Base-by-base conservation (phyloP, 2,329 filamentous ascomycete genomes). In the Hypoxylon sp. region DNA sequence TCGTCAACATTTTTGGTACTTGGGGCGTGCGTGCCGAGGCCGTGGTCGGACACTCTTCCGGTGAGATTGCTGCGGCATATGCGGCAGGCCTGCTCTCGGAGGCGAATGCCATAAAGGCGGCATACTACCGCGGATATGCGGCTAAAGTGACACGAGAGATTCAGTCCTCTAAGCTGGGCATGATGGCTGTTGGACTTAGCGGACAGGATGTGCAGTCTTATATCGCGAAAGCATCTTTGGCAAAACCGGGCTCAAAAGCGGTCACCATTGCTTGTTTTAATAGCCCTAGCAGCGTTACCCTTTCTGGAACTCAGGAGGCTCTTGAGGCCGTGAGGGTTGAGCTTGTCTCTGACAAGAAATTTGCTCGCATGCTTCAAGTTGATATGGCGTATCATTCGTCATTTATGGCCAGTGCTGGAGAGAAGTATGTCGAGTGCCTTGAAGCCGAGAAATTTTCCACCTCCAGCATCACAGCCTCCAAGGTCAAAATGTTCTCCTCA, bases 21-120 rank as follows among this genome's bases (percentile, higher is more conserved):
- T 64, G 66, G 55, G 60, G 72, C 31, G 58, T 77, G 19, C 64
- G 60, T 2, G 63, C 66, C 2, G 63, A 65, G 2, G 61, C 68
- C 4, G 70, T 75, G 30, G 45, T 70, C 1, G 63, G 73, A 3
- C 78, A 78, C 13, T 62, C 68, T 8, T 66, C 71, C 6, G 63
- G 71, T 19, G 67, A 81, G 47, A 77, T 79, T 17, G 78, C 77
- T 40, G 68, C 78, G 49, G 71, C 73, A 38, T 72, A 78, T 49
- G 63, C 65, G 7, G 59, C 65, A 20, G 65, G 65, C 11, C 49
- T 59, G n/a, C 59, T 67, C 19, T 58, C 51, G n/a, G 63, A 59
- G 2, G 43, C 47, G 1, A 61, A 67, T 13, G 65, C 65, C 19
- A 66, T 67, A n/a, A 49, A 61, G 6, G 49, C 47, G 5, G 63